Evolutionary conservation across 1,139 yeast species (phyloP).

Genomic region (Candida sp.): DNA sequence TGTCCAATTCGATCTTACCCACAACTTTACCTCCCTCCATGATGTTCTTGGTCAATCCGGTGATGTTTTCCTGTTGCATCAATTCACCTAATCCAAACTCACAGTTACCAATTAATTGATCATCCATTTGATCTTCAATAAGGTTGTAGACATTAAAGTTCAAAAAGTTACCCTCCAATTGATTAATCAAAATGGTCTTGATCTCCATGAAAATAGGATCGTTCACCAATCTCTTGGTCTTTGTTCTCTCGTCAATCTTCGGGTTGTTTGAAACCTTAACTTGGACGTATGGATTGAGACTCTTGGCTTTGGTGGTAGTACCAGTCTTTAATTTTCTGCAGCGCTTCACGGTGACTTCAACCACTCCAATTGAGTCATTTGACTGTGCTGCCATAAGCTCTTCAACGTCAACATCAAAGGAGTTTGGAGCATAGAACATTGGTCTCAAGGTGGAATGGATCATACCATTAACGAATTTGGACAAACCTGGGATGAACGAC

Average conservation of each 20-base stretch:
- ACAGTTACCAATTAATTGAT: conserved; percentile 58
- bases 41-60: conserved; percentile 37
- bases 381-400: conserved; percentile 66
- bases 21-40: conserved; percentile 59
- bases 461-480: conserved; percentile 71
- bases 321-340: conserved; percentile 52
- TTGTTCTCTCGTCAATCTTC: conserved; percentile 52
- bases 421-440: conserved; percentile 83
- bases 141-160: conserved; percentile 58
- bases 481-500: conserved; percentile 82
- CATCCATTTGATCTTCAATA: conserved; percentile 53
- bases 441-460: conserved; percentile 76
- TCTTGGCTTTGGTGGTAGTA: conserved; percentile 40
- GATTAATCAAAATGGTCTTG: conserved; percentile 59
- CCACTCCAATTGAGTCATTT: conserved; percentile 70
- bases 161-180: conserved; percentile 59
- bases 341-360: conserved; percentile 64
- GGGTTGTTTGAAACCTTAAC: conserved; percentile 50
- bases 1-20: conserved; percentile 63
- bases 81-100: conserved; percentile 61
- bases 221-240: conserved; percentile 56
- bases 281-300: conserved; percentile 65
- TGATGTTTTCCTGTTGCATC: conserved; percentile 53
- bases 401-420: conserved; percentile 73
- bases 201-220: conserved; percentile 72